These are phyloP conservation scores for Xylaria intraflava DNA, from an alignment of 495 filamentous ascomycete genomes.

Conservation along the genomic window DNA sequence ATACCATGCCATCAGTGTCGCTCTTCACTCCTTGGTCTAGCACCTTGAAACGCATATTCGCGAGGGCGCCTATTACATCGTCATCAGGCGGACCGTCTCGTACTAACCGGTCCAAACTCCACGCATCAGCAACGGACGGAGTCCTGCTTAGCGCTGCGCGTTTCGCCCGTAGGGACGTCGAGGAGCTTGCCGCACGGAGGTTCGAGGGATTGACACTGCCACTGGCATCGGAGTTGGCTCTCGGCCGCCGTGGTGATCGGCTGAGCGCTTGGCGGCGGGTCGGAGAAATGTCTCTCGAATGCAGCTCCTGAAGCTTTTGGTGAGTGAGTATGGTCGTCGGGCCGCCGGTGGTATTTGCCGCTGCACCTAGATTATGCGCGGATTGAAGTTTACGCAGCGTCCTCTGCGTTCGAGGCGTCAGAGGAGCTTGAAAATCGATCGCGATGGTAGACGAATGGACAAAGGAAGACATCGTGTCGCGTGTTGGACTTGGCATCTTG, in stretches of 20 bases:
- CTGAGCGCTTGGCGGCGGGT: conserved; percentile 29
- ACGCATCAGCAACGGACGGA: conserved; percentile 49
- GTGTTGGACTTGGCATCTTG: conserved; percentile 37
- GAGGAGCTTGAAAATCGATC: conserved; percentile 29
- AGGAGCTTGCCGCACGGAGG: conserved; percentile 14
- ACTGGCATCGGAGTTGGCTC: conserved; percentile 67
- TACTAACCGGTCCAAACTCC: conserved; percentile 59
- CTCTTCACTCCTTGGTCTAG: conserved; percentile 72
- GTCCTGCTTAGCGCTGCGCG: conserved; percentile 49
- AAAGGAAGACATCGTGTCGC: conserved; percentile 23
- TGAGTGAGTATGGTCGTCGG: conserved; percentile 47
- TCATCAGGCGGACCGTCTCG: conserved; percentile 67
- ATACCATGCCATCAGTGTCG: conserved; percentile 86
- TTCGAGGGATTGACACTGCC: conserved; percentile 24
- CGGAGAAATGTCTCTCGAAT: conserved; percentile 18
- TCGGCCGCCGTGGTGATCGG: conserved; percentile 49
- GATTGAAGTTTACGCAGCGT: conserved; percentile 51
- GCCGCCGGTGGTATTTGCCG: conserved; percentile 26
- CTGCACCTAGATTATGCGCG: conserved; percentile 46
- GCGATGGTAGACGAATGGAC: conserved; percentile 19
- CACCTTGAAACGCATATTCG: conserved; percentile 69
- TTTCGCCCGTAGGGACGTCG: conserved; percentile 31
- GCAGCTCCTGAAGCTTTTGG: conserved; percentile 37
- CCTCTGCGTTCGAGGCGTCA: conserved; percentile 42
- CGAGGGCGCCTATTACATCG: conserved; percentile 58